phyloP scores from a whole-genome alignment of 768 basidiomycete genomes.

The Tricholoma matsutake region DNA sequence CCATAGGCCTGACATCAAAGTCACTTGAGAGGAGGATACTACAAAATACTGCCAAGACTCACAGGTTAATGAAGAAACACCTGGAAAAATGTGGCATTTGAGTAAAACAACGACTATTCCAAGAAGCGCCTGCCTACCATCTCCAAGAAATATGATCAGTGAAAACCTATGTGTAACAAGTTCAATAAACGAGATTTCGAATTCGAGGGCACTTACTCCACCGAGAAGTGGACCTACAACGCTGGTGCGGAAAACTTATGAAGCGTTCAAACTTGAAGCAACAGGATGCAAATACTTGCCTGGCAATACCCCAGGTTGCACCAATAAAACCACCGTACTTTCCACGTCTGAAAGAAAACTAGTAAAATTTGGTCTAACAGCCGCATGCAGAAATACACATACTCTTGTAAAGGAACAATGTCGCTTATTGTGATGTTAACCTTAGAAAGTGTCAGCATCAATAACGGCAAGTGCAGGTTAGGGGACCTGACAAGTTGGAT shows the following conservation, averaged over 20 bases:
- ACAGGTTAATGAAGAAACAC: constrained; percentile 81
- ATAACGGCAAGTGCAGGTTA: neutral
- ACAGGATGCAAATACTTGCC: constrained; percentile 13
- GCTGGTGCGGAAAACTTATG: constrained; percentile 26
- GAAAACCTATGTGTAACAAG: constrained; percentile 43
- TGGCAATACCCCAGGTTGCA: constrained; percentile 79
- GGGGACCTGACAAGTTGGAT: constrained; percentile 52
- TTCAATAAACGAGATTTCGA: neutral
- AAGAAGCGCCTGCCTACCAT: constrained; percentile 46
- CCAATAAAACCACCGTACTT: constrained; percentile 73
- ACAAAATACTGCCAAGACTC: constrained; percentile 17
- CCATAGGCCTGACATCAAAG: constrained; percentile 56
- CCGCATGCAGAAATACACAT: constrained; percentile 20
- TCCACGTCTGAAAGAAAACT: constrained; percentile 51
- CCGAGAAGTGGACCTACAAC: constrained; percentile 79
- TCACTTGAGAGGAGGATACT: neutral
- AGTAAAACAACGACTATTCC: constrained; percentile 1
- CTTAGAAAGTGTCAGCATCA: constrained; percentile 20
- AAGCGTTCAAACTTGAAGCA: neutral
- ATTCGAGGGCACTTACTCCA: constrained; percentile 48
- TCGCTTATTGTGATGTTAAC: constrained; percentile 78
- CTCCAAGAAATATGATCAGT: constrained; percentile 77
- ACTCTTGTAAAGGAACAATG: constrained; percentile 80
- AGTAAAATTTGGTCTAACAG: neutral
- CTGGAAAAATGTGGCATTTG: constrained; percentile 16